phyloP scores from a whole-genome alignment of 495 filamentous ascomycete species.

The Sordaria brevicollis region DNA sequence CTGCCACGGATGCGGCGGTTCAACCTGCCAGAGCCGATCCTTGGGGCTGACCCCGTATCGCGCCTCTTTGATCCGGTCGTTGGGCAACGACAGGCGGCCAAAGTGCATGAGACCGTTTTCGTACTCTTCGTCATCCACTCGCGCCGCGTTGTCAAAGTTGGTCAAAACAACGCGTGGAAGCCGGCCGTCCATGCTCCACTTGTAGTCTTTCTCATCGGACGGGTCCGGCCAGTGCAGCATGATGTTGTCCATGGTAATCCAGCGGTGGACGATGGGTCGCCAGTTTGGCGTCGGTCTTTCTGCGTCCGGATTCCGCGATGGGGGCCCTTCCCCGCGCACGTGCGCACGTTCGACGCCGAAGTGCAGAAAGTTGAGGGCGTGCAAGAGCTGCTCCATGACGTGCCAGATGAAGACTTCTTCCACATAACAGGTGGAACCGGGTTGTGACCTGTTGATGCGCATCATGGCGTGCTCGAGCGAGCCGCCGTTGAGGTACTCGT shows the following conservation, averaged over 20 bases:
- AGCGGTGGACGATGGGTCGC: neutral
- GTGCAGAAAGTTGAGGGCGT: conserved; percentile 4
- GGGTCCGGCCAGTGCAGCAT: neutral
- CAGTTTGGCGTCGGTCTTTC: neutral
- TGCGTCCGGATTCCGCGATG: neutral
- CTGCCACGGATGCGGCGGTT: neutral
- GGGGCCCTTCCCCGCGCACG: neutral
- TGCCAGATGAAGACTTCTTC: conserved; percentile 11
- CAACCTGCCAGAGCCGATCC: neutral
- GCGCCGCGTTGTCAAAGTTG: neutral
- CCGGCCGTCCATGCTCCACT: neutral
- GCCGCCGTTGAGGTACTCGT: conserved; percentile 3
- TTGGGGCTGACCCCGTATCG: neutral
- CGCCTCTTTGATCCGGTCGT: neutral
- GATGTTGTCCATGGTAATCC: neutral
- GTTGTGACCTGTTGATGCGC: neutral
- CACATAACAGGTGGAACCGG: neutral
- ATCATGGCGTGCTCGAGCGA: conserved; percentile 2
- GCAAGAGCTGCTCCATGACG: conserved; percentile 4
- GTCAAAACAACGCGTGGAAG: neutral
- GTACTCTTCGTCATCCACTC: neutral
- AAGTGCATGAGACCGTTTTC: neutral
- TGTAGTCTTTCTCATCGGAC: neutral
- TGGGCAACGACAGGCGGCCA: neutral
- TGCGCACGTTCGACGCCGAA: neutral